Evolutionary conservation across 164 flowering plant species (phyloP).

Genomic region (Brasenia schreberi): DNA sequence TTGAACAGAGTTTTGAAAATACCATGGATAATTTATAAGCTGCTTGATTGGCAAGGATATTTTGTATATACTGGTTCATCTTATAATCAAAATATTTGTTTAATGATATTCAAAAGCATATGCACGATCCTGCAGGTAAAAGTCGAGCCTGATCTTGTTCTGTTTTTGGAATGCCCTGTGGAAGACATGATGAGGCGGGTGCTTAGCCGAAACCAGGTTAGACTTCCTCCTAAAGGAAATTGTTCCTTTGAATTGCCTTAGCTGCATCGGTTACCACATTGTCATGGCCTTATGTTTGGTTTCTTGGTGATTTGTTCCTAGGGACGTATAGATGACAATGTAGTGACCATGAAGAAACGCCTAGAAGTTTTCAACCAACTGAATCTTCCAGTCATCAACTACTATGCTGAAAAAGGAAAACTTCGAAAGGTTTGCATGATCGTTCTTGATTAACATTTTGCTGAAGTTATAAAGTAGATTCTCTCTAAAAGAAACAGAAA

Average conservation of each 20-base stretch:
- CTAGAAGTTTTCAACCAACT: slow-evolving; percentile 49
- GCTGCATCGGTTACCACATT: too few species aligned
- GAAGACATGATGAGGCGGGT: slow-evolving; percentile 93
- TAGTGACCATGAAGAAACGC: slow-evolving; percentile 71
- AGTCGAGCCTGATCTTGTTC: slow-evolving; percentile 65
- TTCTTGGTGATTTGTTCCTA: slow-evolving; percentile 12
- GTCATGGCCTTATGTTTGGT: background rate
- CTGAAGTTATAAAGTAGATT: background rate
- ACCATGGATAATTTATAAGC: too few species aligned
- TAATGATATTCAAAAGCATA: too few species aligned
- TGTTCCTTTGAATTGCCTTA: too few species aligned
- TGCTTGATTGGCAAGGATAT: too few species aligned
- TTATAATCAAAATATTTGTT: too few species aligned
- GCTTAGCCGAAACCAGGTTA: slow-evolving; percentile 81
- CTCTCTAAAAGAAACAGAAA: background rate
- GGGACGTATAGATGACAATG: slow-evolving; percentile 94
- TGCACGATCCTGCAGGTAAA: slow-evolving; percentile 37
- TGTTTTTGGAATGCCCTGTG: slow-evolving; percentile 89
- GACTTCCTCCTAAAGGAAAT: background rate
- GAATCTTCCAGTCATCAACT: slow-evolving; percentile 68
- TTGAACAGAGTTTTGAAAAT: too few species aligned
- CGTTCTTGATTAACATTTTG: background rate
- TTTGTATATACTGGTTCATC: too few species aligned
- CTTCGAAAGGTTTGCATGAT: slow-evolving; percentile 45
- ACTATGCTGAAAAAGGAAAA: slow-evolving; percentile 60